Conservation (phyloP, 73 alveolate species). For the Paramecium sexaurelia region DNA sequence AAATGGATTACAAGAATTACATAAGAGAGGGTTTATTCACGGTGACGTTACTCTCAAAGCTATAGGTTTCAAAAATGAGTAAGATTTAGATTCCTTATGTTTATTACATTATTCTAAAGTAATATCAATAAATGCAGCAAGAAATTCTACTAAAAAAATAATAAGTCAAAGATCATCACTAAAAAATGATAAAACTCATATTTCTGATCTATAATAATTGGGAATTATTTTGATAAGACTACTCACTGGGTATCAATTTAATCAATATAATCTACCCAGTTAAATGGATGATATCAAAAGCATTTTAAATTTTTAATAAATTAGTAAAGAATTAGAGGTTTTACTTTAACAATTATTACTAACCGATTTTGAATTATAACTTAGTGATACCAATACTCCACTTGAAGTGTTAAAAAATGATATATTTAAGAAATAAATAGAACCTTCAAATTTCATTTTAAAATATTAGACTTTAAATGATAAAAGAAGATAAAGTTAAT, state of each 20-base stretch:
- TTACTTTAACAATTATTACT: neutral
- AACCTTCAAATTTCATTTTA: neutral
- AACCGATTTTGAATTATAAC: neutral
- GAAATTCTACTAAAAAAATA: neutral
- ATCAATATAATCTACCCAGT: neutral
- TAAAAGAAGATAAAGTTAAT: neutral
- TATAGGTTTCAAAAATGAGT: neutral
- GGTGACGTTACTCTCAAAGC: neutral
- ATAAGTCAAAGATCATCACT: neutral
- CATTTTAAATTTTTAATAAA: neutral
- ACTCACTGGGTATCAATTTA: neutral
- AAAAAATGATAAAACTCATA: neutral
- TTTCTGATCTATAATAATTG: neutral
- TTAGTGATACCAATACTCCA: slow-evolving; percentile 7
- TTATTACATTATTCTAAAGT: slow-evolving; percentile 12
- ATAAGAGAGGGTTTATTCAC: neutral
- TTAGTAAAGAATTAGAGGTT: neutral
- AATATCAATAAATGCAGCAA: neutral
- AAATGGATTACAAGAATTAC: neutral
- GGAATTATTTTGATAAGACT: neutral
- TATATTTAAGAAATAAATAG: slow-evolving; percentile 1
- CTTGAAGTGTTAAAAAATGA: slow-evolving; percentile 12
- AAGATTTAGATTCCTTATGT: neutral
- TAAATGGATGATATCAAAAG: neutral
- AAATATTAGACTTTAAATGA: neutral